phyloP scores from a whole-genome alignment of 225 moss, liverwort and hornwort species.

The Asterella californica region DNA sequence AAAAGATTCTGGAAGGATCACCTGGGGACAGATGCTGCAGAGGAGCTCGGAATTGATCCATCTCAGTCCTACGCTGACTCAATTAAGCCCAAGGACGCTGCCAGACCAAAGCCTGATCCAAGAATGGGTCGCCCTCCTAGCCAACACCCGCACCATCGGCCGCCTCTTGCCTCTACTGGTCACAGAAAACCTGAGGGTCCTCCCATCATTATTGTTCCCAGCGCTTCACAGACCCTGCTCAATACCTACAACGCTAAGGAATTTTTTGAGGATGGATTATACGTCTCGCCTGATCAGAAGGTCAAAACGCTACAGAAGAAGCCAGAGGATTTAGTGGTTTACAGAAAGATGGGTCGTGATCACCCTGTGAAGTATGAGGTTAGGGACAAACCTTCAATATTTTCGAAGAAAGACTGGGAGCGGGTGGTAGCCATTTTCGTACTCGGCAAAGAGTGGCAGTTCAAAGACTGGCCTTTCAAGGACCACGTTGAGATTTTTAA shows the following conservation, averaged over 20 bases:
- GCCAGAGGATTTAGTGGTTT: conserved; percentile 66
- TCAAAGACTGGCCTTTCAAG: conserved; percentile 97
- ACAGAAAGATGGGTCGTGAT: conserved; percentile 91
- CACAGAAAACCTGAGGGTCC: conserved; percentile 74
- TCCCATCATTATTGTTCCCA: conserved; percentile 94
- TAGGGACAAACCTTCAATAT: conserved; percentile 66
- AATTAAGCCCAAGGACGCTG: conserved; percentile 66
- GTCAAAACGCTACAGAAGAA: conserved; percentile 69
- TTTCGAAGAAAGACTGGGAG: conserved; percentile 95
- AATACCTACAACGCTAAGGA: conserved; percentile 97
- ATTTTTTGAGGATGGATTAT: conserved; percentile 83
- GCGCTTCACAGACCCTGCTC: conserved; percentile 91
- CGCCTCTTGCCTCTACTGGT: conserved; percentile 38
- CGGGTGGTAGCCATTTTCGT: conserved; percentile 93
- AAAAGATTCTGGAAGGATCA: conserved; percentile 99
- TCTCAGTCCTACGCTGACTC: conserved; percentile 85
- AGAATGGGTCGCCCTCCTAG: conserved; percentile 62
- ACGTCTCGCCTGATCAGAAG: conserved; percentile 74
- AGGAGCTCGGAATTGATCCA: conserved; percentile 95
- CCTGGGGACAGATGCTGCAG: conserved; percentile 90
- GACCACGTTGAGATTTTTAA: conserved; percentile 95
- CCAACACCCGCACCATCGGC: conserved; percentile 63
- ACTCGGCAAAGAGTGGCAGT: conserved; percentile 98
- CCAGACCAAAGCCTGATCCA: conserved; percentile 54
- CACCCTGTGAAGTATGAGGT: conserved; percentile 91